phyloP scores from a whole-genome alignment of 176 grass and related monocot species.

The Urochloa ruziziensis region DNA sequence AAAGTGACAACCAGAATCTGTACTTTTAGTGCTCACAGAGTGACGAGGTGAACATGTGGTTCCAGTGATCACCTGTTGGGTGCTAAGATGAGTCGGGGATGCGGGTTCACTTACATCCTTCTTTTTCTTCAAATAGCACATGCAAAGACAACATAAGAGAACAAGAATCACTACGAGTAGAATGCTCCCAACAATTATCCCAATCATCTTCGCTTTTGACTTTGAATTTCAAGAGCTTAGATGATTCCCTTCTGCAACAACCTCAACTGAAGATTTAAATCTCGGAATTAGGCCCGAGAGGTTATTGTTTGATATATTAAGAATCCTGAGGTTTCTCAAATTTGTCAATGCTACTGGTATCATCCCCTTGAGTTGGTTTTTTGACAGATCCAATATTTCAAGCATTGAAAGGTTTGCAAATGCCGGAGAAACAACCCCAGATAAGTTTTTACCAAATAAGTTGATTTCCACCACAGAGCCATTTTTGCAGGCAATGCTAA shows the following conservation, averaged over 20 bases:
- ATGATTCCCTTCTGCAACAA: neutral
- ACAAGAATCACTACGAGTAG: constrained; percentile 40
- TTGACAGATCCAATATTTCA: constrained; percentile 47
- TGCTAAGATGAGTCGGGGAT: constrained; percentile 21
- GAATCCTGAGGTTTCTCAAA: constrained; percentile 31
- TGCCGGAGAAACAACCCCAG: constrained; percentile 38
- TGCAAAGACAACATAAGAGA: constrained; percentile 27
- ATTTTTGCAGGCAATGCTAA: neutral
- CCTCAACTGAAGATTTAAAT: constrained; percentile 33
- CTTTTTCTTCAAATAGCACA: constrained; percentile 32
- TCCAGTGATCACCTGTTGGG: constrained; percentile 21
- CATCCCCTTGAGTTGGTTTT: constrained; percentile 50
- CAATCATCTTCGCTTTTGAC: neutral
- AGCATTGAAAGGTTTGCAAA: constrained; percentile 59
- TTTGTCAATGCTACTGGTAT: constrained; percentile 52
- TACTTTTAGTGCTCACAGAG: too few relatives aligned
- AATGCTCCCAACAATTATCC: constrained; percentile 45
- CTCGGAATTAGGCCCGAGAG: constrained; percentile 53
- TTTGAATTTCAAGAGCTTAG: constrained; percentile 1
- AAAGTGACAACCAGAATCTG: neutral
- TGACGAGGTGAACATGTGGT: constrained; percentile 18
- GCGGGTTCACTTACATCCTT: constrained; percentile 19
- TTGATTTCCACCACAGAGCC: neutral
- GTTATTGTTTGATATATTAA: constrained; percentile 65
- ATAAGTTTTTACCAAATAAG: neutral